Evolutionary conservation across 257 asterid genomes (phyloP).

Genomic region (Ilex aquifolium): DNA sequence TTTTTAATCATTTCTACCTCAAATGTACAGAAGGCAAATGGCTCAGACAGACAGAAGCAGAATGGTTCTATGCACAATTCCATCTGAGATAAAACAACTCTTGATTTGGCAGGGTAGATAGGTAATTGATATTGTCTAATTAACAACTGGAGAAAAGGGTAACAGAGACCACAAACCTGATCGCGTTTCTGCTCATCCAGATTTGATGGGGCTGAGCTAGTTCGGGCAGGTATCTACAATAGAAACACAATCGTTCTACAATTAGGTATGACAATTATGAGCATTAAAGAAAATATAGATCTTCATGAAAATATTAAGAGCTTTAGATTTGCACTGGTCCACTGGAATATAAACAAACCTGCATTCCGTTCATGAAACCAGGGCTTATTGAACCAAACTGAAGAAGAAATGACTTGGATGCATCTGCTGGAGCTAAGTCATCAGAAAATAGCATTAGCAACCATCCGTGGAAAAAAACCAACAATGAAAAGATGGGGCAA

Average conservation of each 20-base stretch:
- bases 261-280: neutral
- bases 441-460: conserved; percentile 7
- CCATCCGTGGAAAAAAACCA: neutral
- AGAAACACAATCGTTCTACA: conserved; percentile 1
- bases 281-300: conserved; percentile 6
- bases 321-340: too few species aligned
- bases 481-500: neutral
- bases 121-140: too few species aligned
- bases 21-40: too few species aligned
- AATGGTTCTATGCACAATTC: too few species aligned
- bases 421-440: conserved; percentile 50
- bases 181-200: conserved; percentile 87
- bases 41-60: too few species aligned
- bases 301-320: conserved; percentile 3
- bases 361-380: conserved; percentile 70
- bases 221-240: conserved; percentile 77
- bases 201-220: conserved; percentile 94
- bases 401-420: conserved; percentile 54
- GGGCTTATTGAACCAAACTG: conserved; percentile 96
- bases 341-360: conserved; percentile 32
- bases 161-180: conserved; percentile 47
- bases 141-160: conserved; percentile 2
- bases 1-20: too few species aligned
- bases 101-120: neutral
- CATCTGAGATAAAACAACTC: too few species aligned